Conservation (phyloP, 371 early-diverging fungal species). For the Apophysomyces variabilis region DNA sequence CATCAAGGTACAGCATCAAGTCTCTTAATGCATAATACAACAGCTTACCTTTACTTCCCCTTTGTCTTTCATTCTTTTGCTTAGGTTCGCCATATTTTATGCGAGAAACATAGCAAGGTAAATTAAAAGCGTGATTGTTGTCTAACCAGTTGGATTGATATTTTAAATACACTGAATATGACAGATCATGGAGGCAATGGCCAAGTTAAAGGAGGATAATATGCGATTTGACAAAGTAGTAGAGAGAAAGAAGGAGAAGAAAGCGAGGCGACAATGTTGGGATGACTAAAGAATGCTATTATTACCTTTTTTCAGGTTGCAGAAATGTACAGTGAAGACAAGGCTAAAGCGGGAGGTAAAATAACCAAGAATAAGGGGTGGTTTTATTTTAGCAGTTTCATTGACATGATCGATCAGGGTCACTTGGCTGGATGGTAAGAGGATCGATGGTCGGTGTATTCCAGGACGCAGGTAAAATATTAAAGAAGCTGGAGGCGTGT, state of each 20-base stretch:
- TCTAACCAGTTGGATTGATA: neutral
- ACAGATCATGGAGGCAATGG: constrained; percentile 44
- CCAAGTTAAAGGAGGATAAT: constrained; percentile 60
- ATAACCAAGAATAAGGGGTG: neutral
- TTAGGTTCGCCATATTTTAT: constrained; percentile 85
- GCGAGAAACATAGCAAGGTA: constrained; percentile 80
- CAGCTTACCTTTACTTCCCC: neutral
- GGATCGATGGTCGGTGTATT: constrained; percentile 92
- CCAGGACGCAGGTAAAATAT: constrained; percentile 73
- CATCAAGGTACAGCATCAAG: constrained; percentile 53
- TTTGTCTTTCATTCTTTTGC: neutral
- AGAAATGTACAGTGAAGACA: constrained; percentile 86
- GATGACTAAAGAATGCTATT: neutral
- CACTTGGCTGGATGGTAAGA: constrained; percentile 86
- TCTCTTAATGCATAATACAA: neutral
- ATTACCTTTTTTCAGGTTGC: constrained; percentile 65
- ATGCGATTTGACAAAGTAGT: constrained; percentile 64
- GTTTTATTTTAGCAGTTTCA: neutral
- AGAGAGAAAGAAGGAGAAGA: neutral
- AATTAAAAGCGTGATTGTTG: neutral
- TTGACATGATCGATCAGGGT: constrained; percentile 23
- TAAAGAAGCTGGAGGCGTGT: neutral
- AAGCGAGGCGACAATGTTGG: neutral
- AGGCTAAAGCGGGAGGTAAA: constrained; percentile 72
- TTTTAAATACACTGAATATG: neutral